Conservation (phyloP, 208 protist species). For the Phytomonas sp. region DNA sequence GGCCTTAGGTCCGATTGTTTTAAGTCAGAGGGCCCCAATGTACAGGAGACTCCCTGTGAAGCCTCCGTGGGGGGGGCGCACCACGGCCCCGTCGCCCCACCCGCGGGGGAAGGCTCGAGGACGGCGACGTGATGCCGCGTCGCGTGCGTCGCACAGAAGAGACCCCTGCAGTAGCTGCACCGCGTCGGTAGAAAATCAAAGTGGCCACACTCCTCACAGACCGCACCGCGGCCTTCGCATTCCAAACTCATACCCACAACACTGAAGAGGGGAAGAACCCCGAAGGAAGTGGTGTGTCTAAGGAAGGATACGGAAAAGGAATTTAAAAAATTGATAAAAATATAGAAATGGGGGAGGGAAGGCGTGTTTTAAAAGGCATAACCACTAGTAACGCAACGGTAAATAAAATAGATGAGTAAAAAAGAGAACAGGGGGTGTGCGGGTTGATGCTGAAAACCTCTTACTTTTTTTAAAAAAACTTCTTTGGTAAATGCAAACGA, state of each 20-base stretch:
- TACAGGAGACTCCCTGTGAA: too few species aligned
- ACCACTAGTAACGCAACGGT: background rate
- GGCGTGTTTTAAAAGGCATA: background rate
- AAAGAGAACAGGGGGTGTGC: background rate
- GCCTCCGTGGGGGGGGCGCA: slow-evolving; percentile 2
- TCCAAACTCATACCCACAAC: slow-evolving; percentile 49
- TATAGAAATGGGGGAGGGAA: background rate
- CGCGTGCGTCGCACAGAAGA: slow-evolving; percentile 54
- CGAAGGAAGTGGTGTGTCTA: background rate
- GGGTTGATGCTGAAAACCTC: background rate
- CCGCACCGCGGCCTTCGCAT: slow-evolving; percentile 35
- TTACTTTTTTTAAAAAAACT: background rate
- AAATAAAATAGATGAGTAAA: slow-evolving; percentile 1
- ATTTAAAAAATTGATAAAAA: background rate
- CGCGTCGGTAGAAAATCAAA: slow-evolving; percentile 62
- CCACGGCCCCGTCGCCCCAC: background rate
- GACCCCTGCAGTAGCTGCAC: slow-evolving; percentile 40
- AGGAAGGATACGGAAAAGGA: slow-evolving; percentile 5
- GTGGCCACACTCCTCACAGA: slow-evolving; percentile 52
- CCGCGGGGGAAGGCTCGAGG: background rate
- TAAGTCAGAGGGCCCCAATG: too few species aligned
- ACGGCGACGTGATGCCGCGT: slow-evolving; percentile 26
- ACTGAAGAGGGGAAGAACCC: background rate
- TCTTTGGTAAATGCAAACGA: background rate
- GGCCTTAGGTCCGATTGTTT: too few species aligned